Conservation (phyloP, 345 rosid species). For the Aquilaria yunnanensis region DNA sequence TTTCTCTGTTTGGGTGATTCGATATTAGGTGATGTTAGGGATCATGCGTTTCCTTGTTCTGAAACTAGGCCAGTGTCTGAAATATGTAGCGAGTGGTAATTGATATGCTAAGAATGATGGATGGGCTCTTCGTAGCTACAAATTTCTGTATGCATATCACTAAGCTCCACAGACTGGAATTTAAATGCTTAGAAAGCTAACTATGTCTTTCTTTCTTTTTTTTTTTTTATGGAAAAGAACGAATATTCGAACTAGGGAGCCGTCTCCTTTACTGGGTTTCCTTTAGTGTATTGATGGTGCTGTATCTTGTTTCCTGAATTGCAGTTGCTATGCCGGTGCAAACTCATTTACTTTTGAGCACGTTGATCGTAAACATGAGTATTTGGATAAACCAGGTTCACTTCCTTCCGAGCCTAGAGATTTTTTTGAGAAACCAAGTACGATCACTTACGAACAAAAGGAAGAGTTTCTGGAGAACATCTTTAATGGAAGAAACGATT, state of each 20-base stretch:
- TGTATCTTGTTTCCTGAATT: neutral
- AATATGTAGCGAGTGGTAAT: neutral
- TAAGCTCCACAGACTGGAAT: no score
- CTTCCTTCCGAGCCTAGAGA: neutral
- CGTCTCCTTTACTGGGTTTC: neutral
- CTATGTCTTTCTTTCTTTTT: no score
- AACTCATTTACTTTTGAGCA: slow-evolving; percentile 9
- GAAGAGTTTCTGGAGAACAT: slow-evolving; percentile 29
- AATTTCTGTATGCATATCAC: no score
- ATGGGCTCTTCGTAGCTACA: no score
- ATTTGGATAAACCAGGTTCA: no score
- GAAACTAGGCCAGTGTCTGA: neutral
- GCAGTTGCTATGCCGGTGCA: slow-evolving; percentile 13
- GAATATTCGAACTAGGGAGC: no score
- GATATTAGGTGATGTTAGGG: neutral
- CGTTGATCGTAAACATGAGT: neutral
- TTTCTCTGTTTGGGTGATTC: neutral
- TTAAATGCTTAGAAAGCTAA: no score
- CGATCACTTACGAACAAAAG: neutral
- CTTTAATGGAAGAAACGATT: slow-evolving; percentile 8
- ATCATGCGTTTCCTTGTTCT: neutral
- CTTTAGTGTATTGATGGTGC: neutral
- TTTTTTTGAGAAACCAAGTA: neutral
- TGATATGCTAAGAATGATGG: neutral
- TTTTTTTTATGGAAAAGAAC: no score